Base-by-base conservation (phyloP, 768 basidiomycete genomes). In the Cyclocybe cylindracea region DNA sequence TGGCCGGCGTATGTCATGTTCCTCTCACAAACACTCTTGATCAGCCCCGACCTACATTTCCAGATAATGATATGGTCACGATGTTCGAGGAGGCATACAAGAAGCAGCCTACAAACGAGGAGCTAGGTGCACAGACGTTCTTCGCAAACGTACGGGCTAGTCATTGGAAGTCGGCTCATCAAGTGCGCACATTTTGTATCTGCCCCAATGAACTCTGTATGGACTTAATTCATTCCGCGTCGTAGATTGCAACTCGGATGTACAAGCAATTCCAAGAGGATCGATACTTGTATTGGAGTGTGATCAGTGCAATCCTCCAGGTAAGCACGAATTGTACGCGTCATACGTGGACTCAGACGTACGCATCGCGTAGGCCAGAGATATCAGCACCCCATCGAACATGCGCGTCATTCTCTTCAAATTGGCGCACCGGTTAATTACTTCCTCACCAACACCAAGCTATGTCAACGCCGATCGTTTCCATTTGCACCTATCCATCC, bases 21-120 rank as follows among this genome's bases (percentile, higher is more conserved):
- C 39, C 40, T 41, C 7, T 39, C 37, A 7, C 10, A 39, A 45
- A 18, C 14, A 18, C 29, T n/a, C 13, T 39, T 41, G 45, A 31
- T 24, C 39, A 32, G 9, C 37, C 31, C 43, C 52, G 46, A 49
- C 48, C 13, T 16, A 18, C 34, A 33, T 53, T 7, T 44, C 7
- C 45, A 78, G 91, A 89, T 68, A 81, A 82, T 53, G 91, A 94
- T 68, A 84, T 87, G 74, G 81, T 91, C 39, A 76, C 76, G 7
- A 91, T 94, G 87, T 93, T 88, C 61, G 92, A 93, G 55, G 85
- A 90, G 44, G 91, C 91, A 1, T 92, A 81, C 73, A 91, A 87
- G 67, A 83, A 86, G 55, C 83, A 89, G 52, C 91, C 91, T 14
- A 61, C 69, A 4, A 92, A 91, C 61, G 92, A 94, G 64, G 91